These are phyloP conservation scores for Prunus fruticosa DNA, from an alignment of 306 rosid genomes.

Conservation along the genomic window DNA sequence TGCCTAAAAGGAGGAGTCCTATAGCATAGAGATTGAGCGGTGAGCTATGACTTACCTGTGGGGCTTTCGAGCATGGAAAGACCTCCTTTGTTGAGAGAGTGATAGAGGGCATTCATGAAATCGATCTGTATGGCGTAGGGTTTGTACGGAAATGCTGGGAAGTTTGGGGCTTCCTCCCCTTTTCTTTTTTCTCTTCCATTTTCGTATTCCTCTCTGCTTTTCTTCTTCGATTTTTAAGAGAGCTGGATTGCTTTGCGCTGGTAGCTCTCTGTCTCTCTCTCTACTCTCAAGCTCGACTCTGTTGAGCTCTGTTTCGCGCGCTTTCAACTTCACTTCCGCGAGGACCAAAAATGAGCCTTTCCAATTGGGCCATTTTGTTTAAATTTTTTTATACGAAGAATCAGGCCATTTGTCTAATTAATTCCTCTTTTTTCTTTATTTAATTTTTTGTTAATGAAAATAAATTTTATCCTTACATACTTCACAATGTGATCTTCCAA, in stretches of 20 bases:
- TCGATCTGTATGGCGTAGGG: constrained; percentile 83
- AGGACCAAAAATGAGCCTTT: neutral
- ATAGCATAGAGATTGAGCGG: neutral
- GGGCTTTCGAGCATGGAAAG: constrained; percentile 93
- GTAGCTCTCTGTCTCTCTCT: neutral
- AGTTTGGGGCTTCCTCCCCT: constrained; percentile 26
- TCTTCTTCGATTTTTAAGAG: neutral
- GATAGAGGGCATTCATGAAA: constrained; percentile 80
- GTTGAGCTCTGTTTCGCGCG: neutral
- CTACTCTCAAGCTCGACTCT: neutral
- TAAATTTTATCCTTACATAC: no score
- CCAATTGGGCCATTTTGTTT: neutral
- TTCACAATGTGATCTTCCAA: no score
- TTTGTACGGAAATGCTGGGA: constrained; percentile 70
- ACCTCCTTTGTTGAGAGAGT: constrained; percentile 70
- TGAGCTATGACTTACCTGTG: constrained; percentile 37
- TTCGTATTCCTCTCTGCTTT: constrained; percentile 1
- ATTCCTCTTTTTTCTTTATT: no score
- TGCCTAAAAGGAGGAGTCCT: neutral
- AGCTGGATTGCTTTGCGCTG: neutral
- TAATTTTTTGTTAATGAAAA: no score
- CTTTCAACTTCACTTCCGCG: neutral
- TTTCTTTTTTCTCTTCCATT: constrained; percentile 21
- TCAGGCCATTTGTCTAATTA: no score
- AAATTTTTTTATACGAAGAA: no score